Conservation (phyloP, 129 eudicot genomes). For the Artemisia annua region DNA sequence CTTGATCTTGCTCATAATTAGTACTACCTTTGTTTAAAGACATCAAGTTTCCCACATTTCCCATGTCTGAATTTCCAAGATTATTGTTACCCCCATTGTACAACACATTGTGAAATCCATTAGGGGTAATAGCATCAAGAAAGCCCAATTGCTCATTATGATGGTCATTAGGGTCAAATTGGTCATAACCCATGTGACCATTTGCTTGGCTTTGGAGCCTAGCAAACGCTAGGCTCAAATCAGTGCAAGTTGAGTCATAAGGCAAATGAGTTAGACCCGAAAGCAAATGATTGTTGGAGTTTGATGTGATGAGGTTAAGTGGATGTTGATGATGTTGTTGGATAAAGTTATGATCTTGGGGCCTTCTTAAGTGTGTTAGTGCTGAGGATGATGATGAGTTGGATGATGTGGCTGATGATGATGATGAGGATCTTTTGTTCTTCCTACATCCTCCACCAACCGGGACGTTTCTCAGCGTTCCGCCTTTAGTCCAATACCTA, state of each 20-base stretch:
- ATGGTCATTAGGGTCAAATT: slow-evolving; percentile 35
- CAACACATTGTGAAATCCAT: slow-evolving; percentile 41
- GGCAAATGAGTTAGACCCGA: slow-evolving; percentile 36
- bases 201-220: slow-evolving; percentile 62
- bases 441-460: slow-evolving; percentile 77
- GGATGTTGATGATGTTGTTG: slow-evolving; percentile 44
- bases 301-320: slow-evolving; percentile 39
- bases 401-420: slow-evolving; percentile 37
- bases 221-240: slow-evolving; percentile 68
- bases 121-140: slow-evolving; percentile 44
- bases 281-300: slow-evolving; percentile 31
- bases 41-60: slow-evolving; percentile 41
- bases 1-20: slow-evolving; percentile 35
- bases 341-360: slow-evolving; percentile 33
- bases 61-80: slow-evolving; percentile 39
- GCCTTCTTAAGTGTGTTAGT: slow-evolving; percentile 33
- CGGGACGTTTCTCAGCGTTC: slow-evolving; percentile 69
- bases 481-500: slow-evolving; percentile 79
- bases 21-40: slow-evolving; percentile 29
- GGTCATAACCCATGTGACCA: slow-evolving; percentile 47
- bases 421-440: slow-evolving; percentile 47
- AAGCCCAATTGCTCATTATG: slow-evolving; percentile 32
- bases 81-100: slow-evolving; percentile 19
- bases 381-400: slow-evolving; percentile 38
- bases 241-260: slow-evolving; percentile 61